phyloP scores from a whole-genome alignment of 441 rosid species.

The Erodium chrysanthum region DNA sequence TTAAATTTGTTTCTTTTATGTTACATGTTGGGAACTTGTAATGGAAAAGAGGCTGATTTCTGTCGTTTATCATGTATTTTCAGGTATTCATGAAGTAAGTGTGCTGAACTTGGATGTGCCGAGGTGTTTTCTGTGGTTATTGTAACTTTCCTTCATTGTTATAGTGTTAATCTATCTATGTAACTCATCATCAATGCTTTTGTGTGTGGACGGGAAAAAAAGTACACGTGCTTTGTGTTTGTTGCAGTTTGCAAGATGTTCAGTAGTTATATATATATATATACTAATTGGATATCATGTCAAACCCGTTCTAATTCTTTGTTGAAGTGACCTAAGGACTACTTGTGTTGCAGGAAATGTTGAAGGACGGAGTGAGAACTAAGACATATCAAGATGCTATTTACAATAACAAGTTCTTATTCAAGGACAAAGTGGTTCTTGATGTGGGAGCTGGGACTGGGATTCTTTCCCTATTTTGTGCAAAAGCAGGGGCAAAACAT shows the following conservation, averaged over 20 bases:
- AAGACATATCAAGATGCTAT: constrained; percentile 91
- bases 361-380: constrained; percentile 87
- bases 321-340: background rate
- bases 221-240: background rate
- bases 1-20: background rate
- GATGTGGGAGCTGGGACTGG: constrained; percentile 99
- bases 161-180: no score
- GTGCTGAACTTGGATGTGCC: constrained; percentile 18
- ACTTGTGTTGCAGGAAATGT: constrained; percentile 68
- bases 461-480: constrained; percentile 88
- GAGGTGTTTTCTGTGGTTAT: background rate
- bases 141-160: background rate
- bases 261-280: background rate
- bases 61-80: constrained; percentile 17
- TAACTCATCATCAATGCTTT: no score
- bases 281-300: no score
- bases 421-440: constrained; percentile 80
- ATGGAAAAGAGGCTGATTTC: constrained; percentile 4
- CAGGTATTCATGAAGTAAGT: constrained; percentile 99
- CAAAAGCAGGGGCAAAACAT: constrained; percentile 91
- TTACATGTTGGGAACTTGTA: background rate
- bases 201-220: no score
- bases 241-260: background rate
- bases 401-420: constrained; percentile 77
- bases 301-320: no score